Base-by-base conservation (phyloP, 2,329 filamentous ascomycete species). In the Fusarium sarcochroum region DNA sequence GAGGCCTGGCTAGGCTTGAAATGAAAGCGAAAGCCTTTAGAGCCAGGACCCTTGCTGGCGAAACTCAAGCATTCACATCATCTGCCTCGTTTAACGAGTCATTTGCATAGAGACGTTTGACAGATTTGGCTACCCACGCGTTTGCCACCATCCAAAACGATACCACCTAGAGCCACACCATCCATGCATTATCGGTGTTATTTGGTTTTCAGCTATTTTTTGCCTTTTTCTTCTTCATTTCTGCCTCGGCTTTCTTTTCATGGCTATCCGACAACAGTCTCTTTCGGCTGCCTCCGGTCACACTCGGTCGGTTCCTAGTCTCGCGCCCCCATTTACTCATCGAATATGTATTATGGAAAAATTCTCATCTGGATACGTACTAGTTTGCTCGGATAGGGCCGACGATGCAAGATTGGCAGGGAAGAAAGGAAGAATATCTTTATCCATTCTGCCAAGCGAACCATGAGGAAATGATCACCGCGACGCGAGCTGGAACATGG, bases 131-230 rank as follows among this genome's bases (percentile, higher is more conserved):
- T 73, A 75, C 55, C 53, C 40, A 58, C 64, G 63, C 71, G 68
- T 68, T 74, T 67, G 65, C 57, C 70, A 62, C 62, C 54, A 61
- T 58, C 49, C 37, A 72, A 66, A 66, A 70, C 66, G 69, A 74
- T 75, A 75, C 71, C 70, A 73, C 63, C 60, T 76, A 76, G 74
- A 76, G 66, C 63, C 69, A 66, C 65, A 62, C 67, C 66, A 74
- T 68, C 55, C 58, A 66, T 71, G 74, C 73, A 76, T 76, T 61
- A 72, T 60, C 59, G 75, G 74, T 76, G 73, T 75, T 75, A 68
- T 68, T 70, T 30, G 46, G 57, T 38, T 62, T 68, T 52, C 21
- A 23, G 47, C 44, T 45, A 57, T 46, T 51, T 68, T 40, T 63
- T 59, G 35, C 30, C 35, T 41, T 42, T 55, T 41, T 40, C 30